Base-by-base conservation (phyloP, 495 filamentous ascomycete species). In the Penicillium desertorum region DNA sequence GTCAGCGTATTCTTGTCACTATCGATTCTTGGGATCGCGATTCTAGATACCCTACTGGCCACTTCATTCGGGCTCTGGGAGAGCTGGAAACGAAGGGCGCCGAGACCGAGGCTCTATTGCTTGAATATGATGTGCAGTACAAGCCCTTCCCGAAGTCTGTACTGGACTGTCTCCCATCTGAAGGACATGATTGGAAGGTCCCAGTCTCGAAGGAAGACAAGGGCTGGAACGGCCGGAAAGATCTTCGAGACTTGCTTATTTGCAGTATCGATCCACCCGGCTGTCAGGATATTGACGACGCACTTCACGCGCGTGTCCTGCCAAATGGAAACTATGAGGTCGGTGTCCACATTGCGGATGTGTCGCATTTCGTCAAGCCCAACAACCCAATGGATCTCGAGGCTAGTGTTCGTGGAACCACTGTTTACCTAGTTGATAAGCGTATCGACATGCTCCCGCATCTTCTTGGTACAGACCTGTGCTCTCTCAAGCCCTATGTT, bases 391-490 rank as follows among this genome's bases (percentile, higher is more conserved):
- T 98, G 95, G 95, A 98, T 68, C 81, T 82, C 22, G 94, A 98
- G 74, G 94, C 94, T 2, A 92, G 90, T 66, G 82, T 92, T 57
- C 87, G 94, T 67, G 94, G 93, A 58, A 98, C 94, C 4, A 98
- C 95, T 0, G 94, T 98, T 29, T 98, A 98, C 64, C 79, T 98
- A 23, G 95, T 98, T 2, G 94, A 98, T 73, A 98, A 98, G 76
- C 92, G 94, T 61, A 98, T 98, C 62, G 94, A 98, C 75, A 98
- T 98, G 95, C 80, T 98, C 68, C 95, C 95, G 17, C 90, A 89
- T 81, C 84, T 98, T 23, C 83, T 98, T 16, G 94, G 94, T 30
- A 98, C 94, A 2, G 94, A 98, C 61, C 78, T 98, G 3, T 98
- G 94, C 75, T 98, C 94, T 10, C 81, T 98, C 34, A 98, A 98